phyloP scores from a whole-genome alignment of 176 grass and related monocot species.

The Neostapfia colusana region DNA sequence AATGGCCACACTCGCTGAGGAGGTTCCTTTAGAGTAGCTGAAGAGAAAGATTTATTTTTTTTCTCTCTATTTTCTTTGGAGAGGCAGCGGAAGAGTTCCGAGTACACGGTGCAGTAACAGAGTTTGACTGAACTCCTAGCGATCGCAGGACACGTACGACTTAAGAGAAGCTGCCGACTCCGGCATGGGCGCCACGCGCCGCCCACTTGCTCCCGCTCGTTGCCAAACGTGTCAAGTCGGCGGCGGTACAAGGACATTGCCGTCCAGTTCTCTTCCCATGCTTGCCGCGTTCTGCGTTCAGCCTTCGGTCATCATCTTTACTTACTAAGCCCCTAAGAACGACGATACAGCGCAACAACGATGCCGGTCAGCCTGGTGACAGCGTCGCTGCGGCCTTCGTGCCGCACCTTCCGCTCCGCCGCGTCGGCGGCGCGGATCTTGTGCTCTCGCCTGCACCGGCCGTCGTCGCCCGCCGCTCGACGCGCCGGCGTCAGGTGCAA shows the following conservation, averaged over 20 bases:
- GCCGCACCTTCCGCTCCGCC: neutral
- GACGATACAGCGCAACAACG: neutral
- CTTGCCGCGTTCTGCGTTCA: neutral
- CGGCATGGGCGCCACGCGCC: conserved; percentile 8
- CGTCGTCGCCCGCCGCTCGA: neutral
- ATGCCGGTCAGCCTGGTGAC: conserved; percentile 35
- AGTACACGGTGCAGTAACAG: neutral
- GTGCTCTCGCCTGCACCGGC: neutral
- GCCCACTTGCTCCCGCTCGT: neutral
- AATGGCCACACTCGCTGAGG: neutral
- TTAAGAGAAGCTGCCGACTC: neutral
- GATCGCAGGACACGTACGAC: neutral
- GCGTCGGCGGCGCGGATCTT: neutral
- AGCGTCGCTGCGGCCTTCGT: conserved; percentile 9
- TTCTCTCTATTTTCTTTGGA: neutral
- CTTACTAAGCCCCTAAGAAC: neutral
- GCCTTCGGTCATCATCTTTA: neutral
- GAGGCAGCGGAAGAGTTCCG: neutral
- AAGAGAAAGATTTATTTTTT: neutral
- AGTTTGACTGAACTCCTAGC: neutral
- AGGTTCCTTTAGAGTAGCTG: neutral
- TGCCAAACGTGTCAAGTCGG: conserved; percentile 14
- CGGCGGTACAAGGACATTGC: conserved; percentile 1
- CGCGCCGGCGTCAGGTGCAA: conserved; percentile 16
- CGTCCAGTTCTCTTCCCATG: neutral